A percentile compares a stretch with the other conserved stretches of the same genome.
Evolutionary conservation across 2,329 filamentous ascomycete genomes (phyloP).

Genomic region (Sclerotiophoma versabilis): DNA sequence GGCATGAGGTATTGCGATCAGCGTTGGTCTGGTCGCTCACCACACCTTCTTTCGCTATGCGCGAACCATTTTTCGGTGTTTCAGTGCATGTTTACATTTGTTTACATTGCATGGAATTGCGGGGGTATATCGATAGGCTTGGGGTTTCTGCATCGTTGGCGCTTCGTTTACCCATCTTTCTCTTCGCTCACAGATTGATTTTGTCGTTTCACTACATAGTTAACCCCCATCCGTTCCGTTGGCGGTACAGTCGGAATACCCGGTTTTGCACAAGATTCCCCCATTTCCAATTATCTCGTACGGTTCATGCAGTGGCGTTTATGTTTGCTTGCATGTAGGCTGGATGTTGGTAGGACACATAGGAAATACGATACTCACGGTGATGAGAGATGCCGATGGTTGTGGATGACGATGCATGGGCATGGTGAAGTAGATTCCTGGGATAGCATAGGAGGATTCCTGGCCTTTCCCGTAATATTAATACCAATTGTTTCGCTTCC

Average conservation of each 20-base stretch:
- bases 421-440: conserved; percentile 14
- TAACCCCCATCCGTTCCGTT: conserved; percentile 30
- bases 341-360: conserved; percentile 25
- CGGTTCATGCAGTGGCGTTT: conserved; percentile 17
- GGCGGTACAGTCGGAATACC: conserved; percentile 20
- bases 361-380: conserved; percentile 11
- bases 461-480: conserved; percentile 37
- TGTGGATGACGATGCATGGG: conserved; percentile 15
- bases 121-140: conserved; percentile 23
- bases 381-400: conserved; percentile 12
- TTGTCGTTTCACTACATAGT: conserved; percentile 21
- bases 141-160: conserved; percentile 32
- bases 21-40: conserved; percentile 4
- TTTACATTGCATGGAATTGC: conserved; percentile 41
- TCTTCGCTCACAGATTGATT: conserved; percentile 20
- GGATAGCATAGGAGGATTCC: conserved; percentile 23
- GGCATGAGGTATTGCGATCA: conserved; percentile 5
- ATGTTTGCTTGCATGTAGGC: conserved; percentile 25
- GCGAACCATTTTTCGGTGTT: conserved; percentile 32
- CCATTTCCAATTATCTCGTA: conserved; percentile 27
- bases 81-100: conserved; percentile 32
- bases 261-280: conserved; percentile 40
- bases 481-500: conserved; percentile 24
- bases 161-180: conserved; percentile 24
- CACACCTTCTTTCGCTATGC: background rate